Conservation (phyloP, 805 yeast genomes). For the Candida succiphila region DNA sequence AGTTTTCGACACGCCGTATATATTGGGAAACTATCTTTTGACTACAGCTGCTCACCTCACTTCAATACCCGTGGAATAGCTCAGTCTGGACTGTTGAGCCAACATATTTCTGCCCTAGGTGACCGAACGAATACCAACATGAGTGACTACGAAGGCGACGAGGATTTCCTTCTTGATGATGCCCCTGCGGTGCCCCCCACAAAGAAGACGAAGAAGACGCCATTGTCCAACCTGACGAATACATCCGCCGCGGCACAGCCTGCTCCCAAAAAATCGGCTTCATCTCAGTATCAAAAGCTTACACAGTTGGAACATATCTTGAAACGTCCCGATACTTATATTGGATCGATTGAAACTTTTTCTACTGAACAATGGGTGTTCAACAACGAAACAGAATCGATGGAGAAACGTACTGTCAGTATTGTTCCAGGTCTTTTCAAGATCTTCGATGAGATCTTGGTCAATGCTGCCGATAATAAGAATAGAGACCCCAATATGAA, state of each 20-base stretch:
- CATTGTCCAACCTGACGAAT: conserved; percentile 22
- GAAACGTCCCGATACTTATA: conserved; percentile 95
- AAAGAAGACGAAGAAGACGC: conserved; percentile 26
- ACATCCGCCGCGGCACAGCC: conserved; percentile 1
- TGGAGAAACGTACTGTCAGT: conserved; percentile 52
- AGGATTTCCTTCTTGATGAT: conserved; percentile 4
- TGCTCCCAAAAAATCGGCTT: conserved; percentile 24
- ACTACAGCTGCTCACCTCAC: no score
- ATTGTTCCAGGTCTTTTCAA: conserved; percentile 95
- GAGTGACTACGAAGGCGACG: conserved; percentile 3
- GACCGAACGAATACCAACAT: conserved; percentile 2
- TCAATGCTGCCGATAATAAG: conserved; percentile 97
- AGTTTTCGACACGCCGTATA: no score
- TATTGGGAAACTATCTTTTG: no score
- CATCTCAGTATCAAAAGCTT: conserved; percentile 83
- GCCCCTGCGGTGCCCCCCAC: conserved; percentile 3
- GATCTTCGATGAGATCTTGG: conserved; percentile 93
- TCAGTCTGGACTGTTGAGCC: no score
- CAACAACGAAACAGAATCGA: conserved; percentile 51
- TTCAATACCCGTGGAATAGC: no score
- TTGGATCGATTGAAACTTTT: conserved; percentile 86
- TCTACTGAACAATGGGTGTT: conserved; percentile 80
- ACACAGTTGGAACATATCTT: conserved; percentile 93
- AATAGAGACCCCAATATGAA: conserved; percentile 91
- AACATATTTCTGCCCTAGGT: no score